A percentile compares a stretch with the other conserved stretches of the same genome.
Conservation (phyloP, 2,329 filamentous ascomycete genomes). For the Fusarium phyllophilum region DNA sequence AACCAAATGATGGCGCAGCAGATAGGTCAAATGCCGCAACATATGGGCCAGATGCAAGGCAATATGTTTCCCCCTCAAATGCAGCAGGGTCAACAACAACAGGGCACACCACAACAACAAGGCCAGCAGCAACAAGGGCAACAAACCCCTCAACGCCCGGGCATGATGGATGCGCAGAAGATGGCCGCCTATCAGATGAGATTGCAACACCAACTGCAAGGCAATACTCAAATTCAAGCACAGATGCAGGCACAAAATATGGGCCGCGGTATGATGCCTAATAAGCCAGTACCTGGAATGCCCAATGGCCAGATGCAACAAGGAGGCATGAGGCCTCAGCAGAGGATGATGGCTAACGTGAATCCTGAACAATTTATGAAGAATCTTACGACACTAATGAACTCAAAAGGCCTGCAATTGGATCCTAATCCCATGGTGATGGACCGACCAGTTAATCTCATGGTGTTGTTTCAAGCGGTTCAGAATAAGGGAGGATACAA, state of each 20-base stretch:
- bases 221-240: constrained; percentile 60
- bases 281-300: constrained; percentile 60
- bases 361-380: constrained; percentile 79
- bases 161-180: constrained; percentile 74
- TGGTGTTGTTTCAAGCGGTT: constrained; percentile 81
- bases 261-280: constrained; percentile 63
- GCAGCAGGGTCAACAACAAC: constrained; percentile 59
- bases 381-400: constrained; percentile 81
- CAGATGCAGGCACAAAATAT: constrained; percentile 62
- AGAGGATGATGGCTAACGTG: constrained; percentile 53
- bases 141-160: constrained; percentile 43
- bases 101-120: constrained; percentile 53
- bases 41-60: constrained; percentile 61
- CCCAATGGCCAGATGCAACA: constrained; percentile 67
- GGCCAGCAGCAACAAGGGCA: constrained; percentile 50
- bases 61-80: constrained; percentile 53
- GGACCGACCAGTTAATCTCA: constrained; percentile 78
- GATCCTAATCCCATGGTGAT: constrained; percentile 79
- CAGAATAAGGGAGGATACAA: constrained; percentile 81
- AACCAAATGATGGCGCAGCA: constrained; percentile 66
- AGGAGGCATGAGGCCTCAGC: constrained; percentile 62
- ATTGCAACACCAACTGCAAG: constrained; percentile 78
- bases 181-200: constrained; percentile 84
- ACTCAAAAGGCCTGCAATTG: constrained; percentile 75
- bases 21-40: constrained; percentile 58